Evolutionary conservation across 495 filamentous ascomycete species (phyloP).

Genomic region (Neurospora africana): DNA sequence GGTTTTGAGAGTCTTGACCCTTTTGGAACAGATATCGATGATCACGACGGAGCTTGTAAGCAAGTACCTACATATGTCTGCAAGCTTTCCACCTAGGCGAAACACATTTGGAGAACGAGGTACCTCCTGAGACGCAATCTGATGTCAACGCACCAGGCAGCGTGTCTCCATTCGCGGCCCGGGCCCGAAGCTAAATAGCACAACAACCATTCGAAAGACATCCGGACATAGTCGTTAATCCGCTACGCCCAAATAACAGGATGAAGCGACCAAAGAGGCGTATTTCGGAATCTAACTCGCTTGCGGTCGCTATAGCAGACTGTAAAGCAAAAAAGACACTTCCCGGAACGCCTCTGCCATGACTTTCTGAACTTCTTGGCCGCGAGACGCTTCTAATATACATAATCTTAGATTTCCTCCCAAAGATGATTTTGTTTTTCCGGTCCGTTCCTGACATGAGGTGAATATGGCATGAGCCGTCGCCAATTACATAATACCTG

Average conservation of each 20-base stretch:
- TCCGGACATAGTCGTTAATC: not conserved
- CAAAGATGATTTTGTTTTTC: conserved; percentile 7
- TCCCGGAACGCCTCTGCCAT: conserved; percentile 16
- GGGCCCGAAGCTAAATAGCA: not conserved
- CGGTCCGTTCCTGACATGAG: conserved; percentile 1
- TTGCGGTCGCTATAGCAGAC: not conserved
- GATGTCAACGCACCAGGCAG: not conserved
- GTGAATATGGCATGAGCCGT: not conserved
- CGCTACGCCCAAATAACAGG: not conserved
- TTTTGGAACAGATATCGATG: not conserved
- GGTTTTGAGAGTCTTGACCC: not conserved
- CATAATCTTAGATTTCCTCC: conserved; percentile 8
- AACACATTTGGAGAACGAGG: not conserved
- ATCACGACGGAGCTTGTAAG: not conserved
- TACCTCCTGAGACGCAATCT: not conserved
- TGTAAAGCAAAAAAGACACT: not conserved
- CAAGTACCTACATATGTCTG: not conserved
- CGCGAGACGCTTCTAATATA: conserved; percentile 5
- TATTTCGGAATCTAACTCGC: not conserved
- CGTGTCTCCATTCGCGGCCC: not conserved
- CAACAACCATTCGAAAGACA: not conserved
- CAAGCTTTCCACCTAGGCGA: not conserved
- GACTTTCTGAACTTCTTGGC: conserved; percentile 3
- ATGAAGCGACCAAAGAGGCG: not conserved
- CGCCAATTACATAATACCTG: not conserved